These are phyloP conservation scores for Pulveroboletus sp. DNA, from an alignment of 768 basidiomycete genomes.

Conservation along the genomic window DNA sequence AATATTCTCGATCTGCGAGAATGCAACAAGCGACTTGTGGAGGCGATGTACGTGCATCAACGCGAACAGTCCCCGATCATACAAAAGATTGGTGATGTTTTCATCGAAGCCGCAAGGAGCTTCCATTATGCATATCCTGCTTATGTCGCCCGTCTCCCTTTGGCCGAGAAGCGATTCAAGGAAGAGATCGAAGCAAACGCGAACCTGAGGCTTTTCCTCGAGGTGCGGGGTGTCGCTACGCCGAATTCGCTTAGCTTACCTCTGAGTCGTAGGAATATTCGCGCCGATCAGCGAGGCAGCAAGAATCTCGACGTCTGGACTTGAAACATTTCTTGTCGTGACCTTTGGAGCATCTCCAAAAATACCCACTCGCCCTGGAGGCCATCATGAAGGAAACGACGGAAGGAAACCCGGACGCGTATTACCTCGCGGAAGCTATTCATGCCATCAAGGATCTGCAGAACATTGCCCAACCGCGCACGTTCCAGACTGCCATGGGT, in stretches of 20 bases:
- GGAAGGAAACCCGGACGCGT: slow-evolving; percentile 74
- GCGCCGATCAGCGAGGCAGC: slow-evolving; percentile 48
- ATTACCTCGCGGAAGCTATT: slow-evolving; percentile 80
- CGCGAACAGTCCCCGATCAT: slow-evolving; percentile 80
- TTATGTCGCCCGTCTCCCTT: slow-evolving; percentile 79
- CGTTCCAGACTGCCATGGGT: slow-evolving; percentile 89
- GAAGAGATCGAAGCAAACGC: slow-evolving; percentile 81
- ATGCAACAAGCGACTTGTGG: slow-evolving; percentile 77
- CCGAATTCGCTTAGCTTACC: neutral
- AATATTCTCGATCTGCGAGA: slow-evolving; percentile 86
- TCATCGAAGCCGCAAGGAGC: slow-evolving; percentile 81
- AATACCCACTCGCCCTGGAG: slow-evolving; percentile 76
- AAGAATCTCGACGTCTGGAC: slow-evolving; percentile 56
- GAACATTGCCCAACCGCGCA: slow-evolving; percentile 73
- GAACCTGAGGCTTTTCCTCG: slow-evolving; percentile 79
- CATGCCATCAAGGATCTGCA: slow-evolving; percentile 81
- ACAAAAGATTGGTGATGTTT: slow-evolving; percentile 82
- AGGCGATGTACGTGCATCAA: slow-evolving; percentile 83
- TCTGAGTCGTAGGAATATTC: slow-evolving; percentile 20
- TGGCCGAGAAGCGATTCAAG: slow-evolving; percentile 82
- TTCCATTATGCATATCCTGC: slow-evolving; percentile 83
- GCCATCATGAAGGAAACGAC: slow-evolving; percentile 83
- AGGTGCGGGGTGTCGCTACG: slow-evolving; percentile 45
- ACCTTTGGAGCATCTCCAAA: slow-evolving; percentile 61
- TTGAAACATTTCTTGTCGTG: slow-evolving; percentile 60